phyloP scores from a whole-genome alignment of 2,329 filamentous ascomycete species.

The Escovopsis sp. region DNA sequence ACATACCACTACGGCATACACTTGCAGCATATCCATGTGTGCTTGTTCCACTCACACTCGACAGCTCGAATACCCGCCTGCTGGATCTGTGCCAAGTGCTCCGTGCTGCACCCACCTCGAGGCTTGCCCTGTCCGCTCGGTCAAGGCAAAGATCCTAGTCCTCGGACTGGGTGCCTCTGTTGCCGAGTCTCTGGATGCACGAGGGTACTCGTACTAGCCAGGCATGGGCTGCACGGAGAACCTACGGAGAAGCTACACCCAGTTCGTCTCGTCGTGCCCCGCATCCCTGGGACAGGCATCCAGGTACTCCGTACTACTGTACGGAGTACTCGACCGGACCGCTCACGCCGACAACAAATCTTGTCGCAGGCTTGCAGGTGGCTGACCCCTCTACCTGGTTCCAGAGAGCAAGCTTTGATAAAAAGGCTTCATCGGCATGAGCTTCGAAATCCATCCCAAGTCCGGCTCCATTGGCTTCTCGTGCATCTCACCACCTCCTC shows the following conservation, averaged over 20 bases:
- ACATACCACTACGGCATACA: neutral
- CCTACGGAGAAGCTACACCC: neutral
- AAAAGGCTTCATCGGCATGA: constrained; percentile 1
- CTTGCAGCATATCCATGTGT: constrained; percentile 1
- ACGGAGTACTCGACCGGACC: too few relatives aligned
- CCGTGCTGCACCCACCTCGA: neutral
- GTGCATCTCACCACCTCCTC: neutral
- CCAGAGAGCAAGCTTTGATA: constrained; percentile 5
- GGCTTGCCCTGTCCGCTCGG: neutral
- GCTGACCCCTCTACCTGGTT: constrained; percentile 6
- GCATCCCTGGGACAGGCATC: constrained; percentile 2
- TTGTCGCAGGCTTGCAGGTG: constrained; percentile 6
- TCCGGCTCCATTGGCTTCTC: constrained; percentile 5
- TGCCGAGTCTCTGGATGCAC: constrained; percentile 1
- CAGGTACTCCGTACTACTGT: too few relatives aligned
- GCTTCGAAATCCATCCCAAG: constrained; percentile 3
- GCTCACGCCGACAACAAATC: constrained; percentile 5
- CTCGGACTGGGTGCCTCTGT: constrained; percentile 1
- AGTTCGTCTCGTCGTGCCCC: constrained; percentile 2
- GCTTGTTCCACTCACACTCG: neutral
- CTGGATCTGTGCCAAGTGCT: neutral
- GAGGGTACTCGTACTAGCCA: too few relatives aligned
- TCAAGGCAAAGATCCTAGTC: neutral
- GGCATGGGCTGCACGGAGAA: too few relatives aligned
- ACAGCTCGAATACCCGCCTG: neutral